Conservation (phyloP, 83 land plant genomes). For the Isoetes engelmannii region DNA sequence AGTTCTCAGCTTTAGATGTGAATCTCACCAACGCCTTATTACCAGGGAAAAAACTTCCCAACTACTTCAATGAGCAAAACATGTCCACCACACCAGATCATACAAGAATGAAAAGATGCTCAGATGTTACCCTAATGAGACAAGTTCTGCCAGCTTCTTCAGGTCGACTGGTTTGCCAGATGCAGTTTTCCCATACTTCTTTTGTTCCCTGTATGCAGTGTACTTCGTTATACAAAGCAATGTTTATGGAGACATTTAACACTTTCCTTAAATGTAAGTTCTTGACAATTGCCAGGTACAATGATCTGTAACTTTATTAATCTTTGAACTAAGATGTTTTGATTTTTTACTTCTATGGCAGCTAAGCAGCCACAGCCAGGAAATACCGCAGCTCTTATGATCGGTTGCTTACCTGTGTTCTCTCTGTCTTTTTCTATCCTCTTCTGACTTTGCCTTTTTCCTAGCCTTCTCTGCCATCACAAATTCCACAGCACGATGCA, state of each 20-base stretch:
- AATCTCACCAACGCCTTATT: too few relatives aligned
- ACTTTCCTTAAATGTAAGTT: not conserved
- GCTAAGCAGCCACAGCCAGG: too few relatives aligned
- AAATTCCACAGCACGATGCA: constrained; percentile 67
- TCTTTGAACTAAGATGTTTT: too few relatives aligned
- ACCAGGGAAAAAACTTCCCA: too few relatives aligned
- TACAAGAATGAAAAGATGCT: too few relatives aligned
- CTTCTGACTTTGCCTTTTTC: constrained; percentile 37
- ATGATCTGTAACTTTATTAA: too few relatives aligned
- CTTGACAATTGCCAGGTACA: not conserved
- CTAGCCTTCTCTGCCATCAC: constrained; percentile 55
- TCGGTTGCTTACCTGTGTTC: constrained; percentile 45
- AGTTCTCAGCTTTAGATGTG: too few relatives aligned
- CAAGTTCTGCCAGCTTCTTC: constrained; percentile 45
- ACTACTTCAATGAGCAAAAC: too few relatives aligned
- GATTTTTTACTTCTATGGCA: too few relatives aligned
- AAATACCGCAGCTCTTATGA: too few relatives aligned
- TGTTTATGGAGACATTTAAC: not conserved
- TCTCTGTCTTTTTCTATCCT: constrained; percentile 38
- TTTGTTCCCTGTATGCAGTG: constrained; percentile 62
- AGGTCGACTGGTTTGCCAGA: constrained; percentile 64
- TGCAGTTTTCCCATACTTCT: constrained; percentile 63
- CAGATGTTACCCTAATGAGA: constrained; percentile 60
- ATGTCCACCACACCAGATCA: too few relatives aligned
- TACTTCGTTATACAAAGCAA: too few relatives aligned